These are phyloP conservation scores for Podospora sp. DNA, from an alignment of 495 filamentous ascomycete genomes.

Conservation along the genomic window DNA sequence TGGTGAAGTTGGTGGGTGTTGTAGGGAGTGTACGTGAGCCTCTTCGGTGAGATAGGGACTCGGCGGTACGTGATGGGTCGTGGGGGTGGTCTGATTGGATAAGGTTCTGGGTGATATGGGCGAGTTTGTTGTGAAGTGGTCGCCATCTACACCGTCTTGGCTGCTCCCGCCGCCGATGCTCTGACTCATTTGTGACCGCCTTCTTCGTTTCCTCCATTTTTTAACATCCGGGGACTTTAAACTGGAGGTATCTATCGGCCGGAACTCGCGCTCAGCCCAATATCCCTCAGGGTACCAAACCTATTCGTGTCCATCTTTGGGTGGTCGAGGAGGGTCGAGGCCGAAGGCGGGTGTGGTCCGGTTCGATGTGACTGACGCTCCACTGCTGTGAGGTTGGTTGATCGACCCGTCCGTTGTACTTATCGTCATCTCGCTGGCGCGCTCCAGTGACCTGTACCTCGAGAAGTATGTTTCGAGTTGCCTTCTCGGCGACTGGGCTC, in stretches of 20 bases:
- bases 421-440: neutral
- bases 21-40: slow-evolving; percentile 41
- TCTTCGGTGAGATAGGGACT: slow-evolving; percentile 41
- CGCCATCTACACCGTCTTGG: slow-evolving; percentile 25
- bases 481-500: neutral
- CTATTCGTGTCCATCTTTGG: slow-evolving; percentile 55
- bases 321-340: slow-evolving; percentile 51
- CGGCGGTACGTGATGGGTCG: neutral
- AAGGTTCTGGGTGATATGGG: slow-evolving; percentile 28
- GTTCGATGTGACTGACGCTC: slow-evolving; percentile 2
- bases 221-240: slow-evolving; percentile 27
- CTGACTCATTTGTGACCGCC: slow-evolving; percentile 37
- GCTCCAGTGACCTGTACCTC: neutral
- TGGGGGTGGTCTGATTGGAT: neutral
- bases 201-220: slow-evolving; percentile 41
- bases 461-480: neutral
- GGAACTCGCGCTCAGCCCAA: slow-evolving; percentile 54
- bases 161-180: slow-evolving; percentile 32
- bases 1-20: slow-evolving; percentile 21
- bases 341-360: slow-evolving; percentile 9
- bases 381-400: slow-evolving; percentile 8
- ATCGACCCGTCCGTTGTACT: neutral
- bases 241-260: slow-evolving; percentile 13
- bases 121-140: slow-evolving; percentile 17
- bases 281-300: slow-evolving; percentile 60